Percentiles rank a stretch among this genome's conserved stretches.
Conservation (phyloP, 768 basidiomycete species). For the Asterophora lycoperdoides region DNA sequence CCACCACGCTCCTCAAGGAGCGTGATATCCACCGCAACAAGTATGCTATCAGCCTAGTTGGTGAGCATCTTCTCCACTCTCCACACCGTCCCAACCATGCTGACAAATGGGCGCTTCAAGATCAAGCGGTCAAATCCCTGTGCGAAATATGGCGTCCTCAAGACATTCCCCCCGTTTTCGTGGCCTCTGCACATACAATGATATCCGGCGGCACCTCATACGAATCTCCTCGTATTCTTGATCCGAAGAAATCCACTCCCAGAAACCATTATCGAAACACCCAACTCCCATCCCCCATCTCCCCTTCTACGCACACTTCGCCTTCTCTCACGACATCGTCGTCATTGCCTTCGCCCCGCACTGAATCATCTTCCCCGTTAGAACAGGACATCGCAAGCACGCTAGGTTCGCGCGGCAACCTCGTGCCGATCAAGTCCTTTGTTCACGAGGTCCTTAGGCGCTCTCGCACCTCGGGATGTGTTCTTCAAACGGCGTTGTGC, state of each 20-base stretch:
- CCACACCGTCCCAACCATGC: slow-evolving; percentile 2
- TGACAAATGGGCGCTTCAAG: slow-evolving; percentile 33
- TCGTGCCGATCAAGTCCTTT: slow-evolving; percentile 67
- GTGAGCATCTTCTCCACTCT: slow-evolving; percentile 39
- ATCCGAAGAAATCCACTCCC: slow-evolving; percentile 10
- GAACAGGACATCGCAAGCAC: slow-evolving; percentile 14
- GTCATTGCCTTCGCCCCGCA: slow-evolving; percentile 19
- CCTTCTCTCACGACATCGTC: slow-evolving; percentile 25
- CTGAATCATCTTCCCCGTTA: slow-evolving; percentile 14
- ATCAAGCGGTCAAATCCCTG: slow-evolving; percentile 75
- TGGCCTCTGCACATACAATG: slow-evolving; percentile 31
- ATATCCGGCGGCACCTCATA: slow-evolving; percentile 19
- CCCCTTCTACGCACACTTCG: slow-evolving; percentile 40
- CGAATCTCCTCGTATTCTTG: slow-evolving; percentile 9
- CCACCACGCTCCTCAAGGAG: slow-evolving; percentile 27
- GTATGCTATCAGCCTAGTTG: slow-evolving; percentile 65
- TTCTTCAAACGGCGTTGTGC: slow-evolving; percentile 83
- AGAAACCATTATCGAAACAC: slow-evolving; percentile 25
- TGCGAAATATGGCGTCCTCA: slow-evolving; percentile 80
- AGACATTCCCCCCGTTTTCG: slow-evolving; percentile 59
- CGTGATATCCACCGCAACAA: slow-evolving; percentile 50
- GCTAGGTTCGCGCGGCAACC: slow-evolving; percentile 29
- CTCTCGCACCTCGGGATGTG: slow-evolving; percentile 77
- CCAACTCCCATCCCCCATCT: slow-evolving; percentile 51
- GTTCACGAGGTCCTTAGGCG: slow-evolving; percentile 87